phyloP scores from a whole-genome alignment of 2,329 filamentous ascomycete genomes.

The Microsporum canis region DNA sequence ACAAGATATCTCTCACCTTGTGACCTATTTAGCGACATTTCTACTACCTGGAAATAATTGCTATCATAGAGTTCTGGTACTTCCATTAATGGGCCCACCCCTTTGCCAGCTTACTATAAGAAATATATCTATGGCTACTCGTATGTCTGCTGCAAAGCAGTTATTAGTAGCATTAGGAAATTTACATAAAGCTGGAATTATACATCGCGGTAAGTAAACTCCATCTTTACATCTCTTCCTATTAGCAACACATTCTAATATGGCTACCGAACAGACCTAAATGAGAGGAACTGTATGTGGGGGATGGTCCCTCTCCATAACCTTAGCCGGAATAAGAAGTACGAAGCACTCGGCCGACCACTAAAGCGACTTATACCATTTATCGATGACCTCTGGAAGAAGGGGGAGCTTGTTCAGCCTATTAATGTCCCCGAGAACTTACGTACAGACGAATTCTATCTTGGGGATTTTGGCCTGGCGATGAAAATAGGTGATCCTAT shows the following conservation, averaged over 20 bases:
- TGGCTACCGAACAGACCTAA: conserved; percentile 19
- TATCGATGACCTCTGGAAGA: conserved; percentile 17
- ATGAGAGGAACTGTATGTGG: conserved; percentile 22
- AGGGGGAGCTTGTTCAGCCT: conserved; percentile 19
- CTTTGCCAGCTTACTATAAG: conserved; percentile 9
- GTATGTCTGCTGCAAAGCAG: conserved; percentile 22
- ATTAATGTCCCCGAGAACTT: conserved; percentile 15
- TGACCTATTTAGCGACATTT: conserved; percentile 10
- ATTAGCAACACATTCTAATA: conserved; percentile 1
- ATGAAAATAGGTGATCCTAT: conserved; percentile 16
- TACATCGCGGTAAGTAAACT: conserved; percentile 19
- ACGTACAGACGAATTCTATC: conserved; percentile 21
- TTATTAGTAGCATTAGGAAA: conserved; percentile 19
- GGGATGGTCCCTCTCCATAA: conserved; percentile 18
- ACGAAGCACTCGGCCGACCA: conserved; percentile 18
- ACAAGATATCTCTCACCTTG: conserved; percentile 12
- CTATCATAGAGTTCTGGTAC: conserved; percentile 15
- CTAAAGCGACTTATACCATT: conserved; percentile 19
- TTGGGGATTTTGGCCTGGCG: conserved; percentile 22
- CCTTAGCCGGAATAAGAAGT: conserved; percentile 19
- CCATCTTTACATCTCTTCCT: neutral
- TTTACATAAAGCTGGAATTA: conserved; percentile 21
- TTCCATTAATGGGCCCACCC: conserved; percentile 18
- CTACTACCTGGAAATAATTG: neutral
- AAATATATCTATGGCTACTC: conserved; percentile 15